Conservation (phyloP, 1,284 basidiomycete species). For the Thecaphora frezii region DNA sequence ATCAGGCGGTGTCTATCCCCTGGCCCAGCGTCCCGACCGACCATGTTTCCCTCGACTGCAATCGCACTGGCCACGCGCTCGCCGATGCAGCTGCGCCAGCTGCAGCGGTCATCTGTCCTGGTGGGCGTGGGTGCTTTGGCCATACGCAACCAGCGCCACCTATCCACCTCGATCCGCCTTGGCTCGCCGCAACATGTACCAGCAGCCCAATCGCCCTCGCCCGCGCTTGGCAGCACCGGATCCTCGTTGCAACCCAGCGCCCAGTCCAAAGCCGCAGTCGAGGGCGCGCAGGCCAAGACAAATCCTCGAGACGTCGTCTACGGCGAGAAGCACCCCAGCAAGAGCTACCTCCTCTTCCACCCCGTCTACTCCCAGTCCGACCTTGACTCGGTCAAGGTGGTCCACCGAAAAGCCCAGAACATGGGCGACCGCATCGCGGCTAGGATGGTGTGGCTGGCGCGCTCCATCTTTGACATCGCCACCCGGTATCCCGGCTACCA, state of each 20-base stretch:
- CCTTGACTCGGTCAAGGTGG: conserved; percentile 75
- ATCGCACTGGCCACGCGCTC: too few relatives aligned
- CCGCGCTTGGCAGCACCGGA: too few relatives aligned
- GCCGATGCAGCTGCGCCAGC: neutral
- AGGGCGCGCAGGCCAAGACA: too few relatives aligned
- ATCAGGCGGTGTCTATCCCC: too few relatives aligned
- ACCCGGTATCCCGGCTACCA: conserved; percentile 43
- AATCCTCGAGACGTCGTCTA: conserved; percentile 4
- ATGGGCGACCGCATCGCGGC: conserved; percentile 73
- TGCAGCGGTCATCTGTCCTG: neutral
- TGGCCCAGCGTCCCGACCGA: too few relatives aligned
- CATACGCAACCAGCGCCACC: neutral
- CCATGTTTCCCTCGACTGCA: too few relatives aligned
- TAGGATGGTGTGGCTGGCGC: conserved; percentile 21
- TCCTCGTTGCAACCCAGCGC: neutral
- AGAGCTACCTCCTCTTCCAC: conserved; percentile 37
- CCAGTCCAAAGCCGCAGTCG: neutral
- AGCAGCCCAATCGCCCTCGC: too few relatives aligned
- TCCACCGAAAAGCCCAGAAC: conserved; percentile 70
- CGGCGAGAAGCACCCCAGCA: conserved; percentile 18
- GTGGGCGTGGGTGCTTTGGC: neutral
- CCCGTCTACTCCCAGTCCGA: conserved; percentile 62
- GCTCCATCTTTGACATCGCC: conserved; percentile 42
- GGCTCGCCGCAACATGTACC: neutral
- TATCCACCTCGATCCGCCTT: neutral